These are phyloP conservation scores for Anaeromyces robustus DNA, from an alignment of 192 early-diverging fungal genomes.

Conservation along the genomic window DNA sequence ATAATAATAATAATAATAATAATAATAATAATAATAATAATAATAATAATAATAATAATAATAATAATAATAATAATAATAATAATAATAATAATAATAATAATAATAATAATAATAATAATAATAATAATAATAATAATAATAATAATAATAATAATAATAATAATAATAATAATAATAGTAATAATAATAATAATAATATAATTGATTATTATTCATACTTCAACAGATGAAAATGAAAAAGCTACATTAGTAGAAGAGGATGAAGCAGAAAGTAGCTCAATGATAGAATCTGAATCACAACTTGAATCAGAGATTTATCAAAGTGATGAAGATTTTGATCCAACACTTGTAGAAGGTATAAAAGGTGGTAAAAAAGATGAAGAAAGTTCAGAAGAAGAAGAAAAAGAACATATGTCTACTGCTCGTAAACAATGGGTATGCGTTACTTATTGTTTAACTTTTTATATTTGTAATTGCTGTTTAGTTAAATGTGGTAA, in stretches of 20 bases:
- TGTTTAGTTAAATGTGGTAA: background rate
- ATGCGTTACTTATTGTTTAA: background rate
- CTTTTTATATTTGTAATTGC: background rate
- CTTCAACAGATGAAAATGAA: background rate
- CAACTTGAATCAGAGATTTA: background rate
- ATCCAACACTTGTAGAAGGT: background rate
- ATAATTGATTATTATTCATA: background rate
- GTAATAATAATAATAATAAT: no score
- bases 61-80: no score
- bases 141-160: no score
- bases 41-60: background rate
- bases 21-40: background rate
- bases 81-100: no score
- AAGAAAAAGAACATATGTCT: background rate
- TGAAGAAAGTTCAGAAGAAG: background rate
- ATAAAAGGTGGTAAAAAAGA: background rate
- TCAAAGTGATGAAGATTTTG: background rate
- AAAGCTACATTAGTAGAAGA: background rate
- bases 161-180: no score
- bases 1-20: no score
- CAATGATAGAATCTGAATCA: background rate
- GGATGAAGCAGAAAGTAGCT: background rate
- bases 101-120: background rate
- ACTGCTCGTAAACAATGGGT: background rate
- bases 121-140: background rate